These are phyloP conservation scores for Rhizopogon vesiculosus DNA, from an alignment of 768 basidiomycete species.

Conservation along the genomic window DNA sequence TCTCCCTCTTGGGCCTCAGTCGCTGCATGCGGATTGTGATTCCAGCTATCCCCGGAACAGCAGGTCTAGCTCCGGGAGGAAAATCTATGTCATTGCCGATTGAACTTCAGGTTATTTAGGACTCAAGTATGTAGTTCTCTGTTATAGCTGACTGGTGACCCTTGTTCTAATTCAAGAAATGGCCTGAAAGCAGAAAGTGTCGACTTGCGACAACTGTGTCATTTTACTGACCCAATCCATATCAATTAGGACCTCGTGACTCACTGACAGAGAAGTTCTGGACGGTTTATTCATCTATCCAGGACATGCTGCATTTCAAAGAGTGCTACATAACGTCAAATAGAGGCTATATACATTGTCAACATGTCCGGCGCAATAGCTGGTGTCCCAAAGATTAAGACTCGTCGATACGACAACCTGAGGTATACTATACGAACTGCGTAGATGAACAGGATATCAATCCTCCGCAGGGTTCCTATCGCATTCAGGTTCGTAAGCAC, in stretches of 20 bases:
- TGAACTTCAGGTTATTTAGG: not conserved
- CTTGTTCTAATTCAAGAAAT: no score
- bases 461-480: not conserved
- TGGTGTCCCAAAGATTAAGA: not conserved
- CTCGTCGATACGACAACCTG: not conserved
- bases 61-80: not conserved
- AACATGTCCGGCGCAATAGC: not conserved
- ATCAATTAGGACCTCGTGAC: no score
- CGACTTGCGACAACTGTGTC: no score
- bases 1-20: no score
- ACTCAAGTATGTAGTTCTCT: not conserved
- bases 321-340: no score
- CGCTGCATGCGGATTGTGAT: no score
- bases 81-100: not conserved
- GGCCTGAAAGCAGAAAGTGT: no score
- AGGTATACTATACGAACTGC: not conserved
- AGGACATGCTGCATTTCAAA: no score
- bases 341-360: not conserved
- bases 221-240: not conserved
- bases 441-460: not conserved
- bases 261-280: no score
- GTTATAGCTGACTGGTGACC: no score
- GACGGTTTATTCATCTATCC: no score
- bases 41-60: not conserved
- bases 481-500: constrained; percentile 37